Evolutionary conservation across 495 filamentous ascomycete genomes (phyloP), one percentile per base, ranked within the genome.

Genomic region (Filosporella fistucella): DNA sequence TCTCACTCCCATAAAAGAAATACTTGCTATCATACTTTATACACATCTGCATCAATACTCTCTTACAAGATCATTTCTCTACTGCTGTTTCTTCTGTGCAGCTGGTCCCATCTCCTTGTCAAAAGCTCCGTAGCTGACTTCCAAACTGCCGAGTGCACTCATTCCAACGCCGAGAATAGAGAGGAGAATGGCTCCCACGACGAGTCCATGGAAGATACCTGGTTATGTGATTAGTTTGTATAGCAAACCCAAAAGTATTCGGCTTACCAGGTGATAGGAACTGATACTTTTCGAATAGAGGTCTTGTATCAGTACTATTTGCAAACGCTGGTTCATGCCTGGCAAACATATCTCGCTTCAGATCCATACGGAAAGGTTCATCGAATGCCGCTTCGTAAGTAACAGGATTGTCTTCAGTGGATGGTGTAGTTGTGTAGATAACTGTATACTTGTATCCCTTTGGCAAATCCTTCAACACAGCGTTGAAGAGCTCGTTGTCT

Each of bases 111-210:
- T 95, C 63, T 96, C 91, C 75, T 93, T 95, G 60, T 94, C 90
- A 63, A 98, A 98, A 1, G 93, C 90, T 39, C 84, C 87, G 68
- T 97, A 97, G 9, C 86, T 81, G 11, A 97, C 86, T 64, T 95
- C 70, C 29, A 98, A 70, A 50, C 89, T 90, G 5, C 76, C 67
- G 6, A 98, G 67, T 17, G 87, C 89, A 45, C 59, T 76, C 40
- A 97, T 69, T 20, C 80, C 93, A 41, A 89, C 81, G 57, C 82
- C 84, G 14, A 95, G 65, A 52, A 97, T 88, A 17, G 75, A 66
- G 29, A 95, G 57, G 35, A 94, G 75, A 28, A 96, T 56, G 21
- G 89, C 67, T 16, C 64, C 63, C 23, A 81, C 82, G 23, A 91
- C 58, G 18, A 95, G 63, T 12, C 80, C 81, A 80, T 91, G 91